phyloP scores from a whole-genome alignment of 2,329 filamentous ascomycete genomes.

The Diaporthe vexans region DNA sequence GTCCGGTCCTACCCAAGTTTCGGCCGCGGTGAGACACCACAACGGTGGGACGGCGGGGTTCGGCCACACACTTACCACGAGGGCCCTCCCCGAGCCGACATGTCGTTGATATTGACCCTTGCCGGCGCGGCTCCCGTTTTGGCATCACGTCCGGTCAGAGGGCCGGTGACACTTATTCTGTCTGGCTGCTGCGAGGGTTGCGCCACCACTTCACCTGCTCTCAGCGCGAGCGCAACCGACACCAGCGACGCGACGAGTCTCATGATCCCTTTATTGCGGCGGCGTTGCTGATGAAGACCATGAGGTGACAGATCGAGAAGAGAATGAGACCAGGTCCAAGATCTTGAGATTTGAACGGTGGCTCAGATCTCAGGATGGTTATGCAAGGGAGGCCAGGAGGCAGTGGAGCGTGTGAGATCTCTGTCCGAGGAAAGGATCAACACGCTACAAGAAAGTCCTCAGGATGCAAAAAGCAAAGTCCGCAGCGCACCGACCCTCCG shows the following conservation, averaged over 20 bases:
- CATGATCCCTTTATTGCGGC: conserved; percentile 22
- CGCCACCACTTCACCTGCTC: conserved; percentile 11
- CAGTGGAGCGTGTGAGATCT: no score
- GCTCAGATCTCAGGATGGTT: neutral
- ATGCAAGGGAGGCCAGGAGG: conserved; percentile 7
- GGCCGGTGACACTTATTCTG: conserved; percentile 53
- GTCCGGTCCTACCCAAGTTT: neutral
- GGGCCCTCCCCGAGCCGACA: conserved; percentile 57
- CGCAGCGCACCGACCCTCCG: neutral
- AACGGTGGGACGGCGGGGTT: neutral
- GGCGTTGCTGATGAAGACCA: neutral
- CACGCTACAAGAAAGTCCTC: neutral
- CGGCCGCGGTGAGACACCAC: conserved; percentile 12
- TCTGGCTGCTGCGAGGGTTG: conserved; percentile 20
- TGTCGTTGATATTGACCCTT: conserved; percentile 62
- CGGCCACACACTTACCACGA: conserved; percentile 55
- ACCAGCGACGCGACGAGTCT: neutral
- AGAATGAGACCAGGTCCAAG: conserved; percentile 3
- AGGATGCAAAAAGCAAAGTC: neutral
- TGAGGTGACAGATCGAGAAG: conserved; percentile 2
- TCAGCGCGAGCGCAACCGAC: neutral
- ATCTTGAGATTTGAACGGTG: conserved; percentile 10
- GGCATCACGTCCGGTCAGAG: conserved; percentile 52
- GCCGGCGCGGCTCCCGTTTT: conserved; percentile 57
- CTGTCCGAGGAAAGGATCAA: neutral